Percentiles rank a stretch among this genome's conserved stretches.
Evolutionary conservation across 768 basidiomycete species (phyloP).

Genomic region (Gloeopeniophorella convolvens): DNA sequence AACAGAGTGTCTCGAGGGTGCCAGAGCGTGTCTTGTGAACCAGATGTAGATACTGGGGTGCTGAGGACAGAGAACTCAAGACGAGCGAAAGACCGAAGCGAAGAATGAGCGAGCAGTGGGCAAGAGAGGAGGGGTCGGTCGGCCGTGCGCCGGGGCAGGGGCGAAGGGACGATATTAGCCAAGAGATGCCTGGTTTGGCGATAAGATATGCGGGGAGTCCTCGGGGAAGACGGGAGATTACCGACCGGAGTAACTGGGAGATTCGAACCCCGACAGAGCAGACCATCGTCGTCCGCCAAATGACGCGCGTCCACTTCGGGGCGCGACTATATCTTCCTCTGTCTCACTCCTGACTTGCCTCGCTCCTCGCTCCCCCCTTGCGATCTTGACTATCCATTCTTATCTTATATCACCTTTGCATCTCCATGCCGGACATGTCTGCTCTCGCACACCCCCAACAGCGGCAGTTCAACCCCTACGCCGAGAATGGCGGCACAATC

Average conservation of each 20-base stretch:
- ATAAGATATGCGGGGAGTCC: conserved; percentile 15
- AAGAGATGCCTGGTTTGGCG: conserved; percentile 2
- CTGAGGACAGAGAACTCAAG: no score
- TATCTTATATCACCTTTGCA: not conserved
- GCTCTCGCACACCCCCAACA: conserved; percentile 35
- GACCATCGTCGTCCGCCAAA: not conserved
- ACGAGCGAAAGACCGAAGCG: no score
- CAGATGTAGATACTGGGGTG: no score
- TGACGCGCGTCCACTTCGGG: conserved; percentile 16
- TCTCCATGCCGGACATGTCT: conserved; percentile 19
- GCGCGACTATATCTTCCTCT: conserved; percentile 11
- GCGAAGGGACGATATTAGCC: not conserved
- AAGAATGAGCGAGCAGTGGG: not conserved
- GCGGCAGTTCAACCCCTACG: conserved; percentile 80
- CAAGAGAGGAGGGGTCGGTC: not conserved
- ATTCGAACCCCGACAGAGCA: conserved; percentile 14
- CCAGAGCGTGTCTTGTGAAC: no score
- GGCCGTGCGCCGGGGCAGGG: not conserved
- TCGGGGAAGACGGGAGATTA: not conserved
- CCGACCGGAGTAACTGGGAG: not conserved
- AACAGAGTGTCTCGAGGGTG: no score
- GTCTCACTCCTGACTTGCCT: not conserved
- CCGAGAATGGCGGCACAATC: conserved; percentile 93
- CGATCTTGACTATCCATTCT: not conserved
- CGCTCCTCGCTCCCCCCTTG: not conserved